phyloP scores from a whole-genome alignment of 2,329 filamentous ascomycete genomes.

The Tolypocladium amazonense region DNA sequence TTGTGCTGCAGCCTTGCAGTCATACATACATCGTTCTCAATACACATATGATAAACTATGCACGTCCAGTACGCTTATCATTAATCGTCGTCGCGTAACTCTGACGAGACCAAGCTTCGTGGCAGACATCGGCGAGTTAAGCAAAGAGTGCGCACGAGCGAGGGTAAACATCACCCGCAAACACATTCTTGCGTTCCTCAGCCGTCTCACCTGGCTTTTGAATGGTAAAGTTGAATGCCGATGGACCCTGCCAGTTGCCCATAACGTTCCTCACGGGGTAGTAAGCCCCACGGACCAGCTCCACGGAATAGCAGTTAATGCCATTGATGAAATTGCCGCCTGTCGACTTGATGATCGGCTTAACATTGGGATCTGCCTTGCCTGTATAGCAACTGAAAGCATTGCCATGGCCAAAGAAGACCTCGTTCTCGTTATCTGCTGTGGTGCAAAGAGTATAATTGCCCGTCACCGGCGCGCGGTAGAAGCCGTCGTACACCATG shows the following conservation, averaged over 20 bases:
- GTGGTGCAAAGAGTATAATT: slow-evolving; percentile 10
- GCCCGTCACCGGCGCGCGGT: slow-evolving; percentile 6
- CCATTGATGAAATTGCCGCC: slow-evolving; percentile 8
- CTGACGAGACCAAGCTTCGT: background rate
- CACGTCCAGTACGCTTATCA: background rate
- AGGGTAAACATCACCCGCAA: slow-evolving; percentile 2
- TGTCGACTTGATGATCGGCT: slow-evolving; percentile 6
- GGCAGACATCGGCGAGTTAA: background rate
- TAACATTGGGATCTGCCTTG: background rate
- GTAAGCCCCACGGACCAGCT: slow-evolving; percentile 5
- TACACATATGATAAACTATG: background rate
- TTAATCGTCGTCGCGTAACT: background rate
- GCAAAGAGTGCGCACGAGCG: background rate
- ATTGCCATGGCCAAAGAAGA: slow-evolving; percentile 10
- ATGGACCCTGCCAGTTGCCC: slow-evolving; percentile 8
- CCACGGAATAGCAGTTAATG: slow-evolving; percentile 7
- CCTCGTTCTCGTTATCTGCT: slow-evolving; percentile 11
- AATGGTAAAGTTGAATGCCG: slow-evolving; percentile 6
- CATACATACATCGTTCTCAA: background rate
- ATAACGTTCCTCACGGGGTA: slow-evolving; percentile 12
- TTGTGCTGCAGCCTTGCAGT: background rate
- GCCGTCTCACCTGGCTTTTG: slow-evolving; percentile 3
- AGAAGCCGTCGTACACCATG: slow-evolving; percentile 11
- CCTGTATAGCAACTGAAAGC: slow-evolving; percentile 9
- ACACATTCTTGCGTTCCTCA: slow-evolving; percentile 4